Evolutionary conservation across 805 yeast genomes (phyloP), one percentile per base, ranked within the genome.

Genomic region (Metschnikowia shivogae): DNA sequence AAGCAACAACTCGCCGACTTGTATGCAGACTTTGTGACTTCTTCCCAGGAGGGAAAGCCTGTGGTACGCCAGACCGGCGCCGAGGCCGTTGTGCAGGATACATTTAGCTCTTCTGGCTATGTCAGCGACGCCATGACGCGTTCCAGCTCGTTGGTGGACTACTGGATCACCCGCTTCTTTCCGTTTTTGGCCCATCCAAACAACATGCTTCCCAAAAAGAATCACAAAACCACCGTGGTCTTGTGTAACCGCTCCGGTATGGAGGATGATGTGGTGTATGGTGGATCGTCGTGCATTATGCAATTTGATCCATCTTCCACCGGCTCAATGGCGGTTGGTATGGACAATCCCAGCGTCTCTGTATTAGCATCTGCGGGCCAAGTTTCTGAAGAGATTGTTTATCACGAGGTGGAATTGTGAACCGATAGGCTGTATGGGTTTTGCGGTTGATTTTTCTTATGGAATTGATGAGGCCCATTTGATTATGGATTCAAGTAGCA

Each of bases 221-320:
- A 36, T 17, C 39, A 55, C 6, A 57, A 54, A 17, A 66, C 65
- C 3, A 59, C 67, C 2, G 59, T 84, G 10, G 76, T 84, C 0
- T 58, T 81, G 5, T 80, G 89, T 54, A 89, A 89, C 59, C 69
- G 97, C 50, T 67, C 78, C 8, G 97, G 97, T 0, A 67, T 83
- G n/a, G 97, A 89, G 59, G 81, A 72, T 39, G 77, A 74, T 34
- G 75, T 81, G 1, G 62, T 80, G 50, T 88, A 84, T 50, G 89
- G 82, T 1, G 92, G 95, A 4, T 74, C 86, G 1, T 69, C 80
- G 3, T 71, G 75, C 19, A 77, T 87, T 3, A 61, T 78, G 35
- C 74, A 77, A 48, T 84, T 85, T 53, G 72, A 72, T 49, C 56
- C 58, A 12, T 31, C 38, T 1, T 36, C 19, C 1, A 79, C 78